Evolutionary conservation across 352 stramenopile species (phyloP).

Genomic region (Phytophthora hybrid): DNA sequence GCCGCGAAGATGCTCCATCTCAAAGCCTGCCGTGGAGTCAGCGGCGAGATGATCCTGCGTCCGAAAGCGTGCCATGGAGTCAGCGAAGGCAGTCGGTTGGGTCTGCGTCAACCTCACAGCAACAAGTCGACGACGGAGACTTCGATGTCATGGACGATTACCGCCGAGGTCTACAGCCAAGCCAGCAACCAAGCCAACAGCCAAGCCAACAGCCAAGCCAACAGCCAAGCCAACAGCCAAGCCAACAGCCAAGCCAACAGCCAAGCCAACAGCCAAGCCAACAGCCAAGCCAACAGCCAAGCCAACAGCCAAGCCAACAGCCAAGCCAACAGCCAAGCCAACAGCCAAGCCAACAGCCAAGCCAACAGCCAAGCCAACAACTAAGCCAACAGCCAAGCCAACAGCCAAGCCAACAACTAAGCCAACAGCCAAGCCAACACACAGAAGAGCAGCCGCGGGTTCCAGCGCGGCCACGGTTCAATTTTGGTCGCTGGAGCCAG

Average conservation of each 20-base stretch:
- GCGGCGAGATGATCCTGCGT: slow-evolving; percentile 13
- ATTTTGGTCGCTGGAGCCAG: slow-evolving; percentile 51
- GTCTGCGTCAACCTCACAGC: slow-evolving; percentile 14
- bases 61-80: slow-evolving; percentile 22
- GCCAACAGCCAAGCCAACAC: slow-evolving; percentile 7
- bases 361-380: neutral
- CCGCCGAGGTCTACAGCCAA: slow-evolving; percentile 19
- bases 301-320: no score
- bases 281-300: neutral
- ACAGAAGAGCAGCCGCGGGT: slow-evolving; percentile 20
- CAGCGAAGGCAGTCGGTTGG: slow-evolving; percentile 11
- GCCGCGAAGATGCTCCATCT: slow-evolving; percentile 13
- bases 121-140: slow-evolving; percentile 27
- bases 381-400: neutral
- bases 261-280: slow-evolving; percentile 18
- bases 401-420: no score
- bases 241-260: no score
- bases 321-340: no score
- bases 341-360: neutral
- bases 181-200: neutral
- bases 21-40: slow-evolving; percentile 27
- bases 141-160: slow-evolving; percentile 40
- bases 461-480: slow-evolving; percentile 21
- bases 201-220: neutral
- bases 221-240: no score